These are phyloP conservation scores for Monosporascus cannonballus DNA, from an alignment of 2,329 filamentous ascomycete genomes.

Conservation along the genomic window DNA sequence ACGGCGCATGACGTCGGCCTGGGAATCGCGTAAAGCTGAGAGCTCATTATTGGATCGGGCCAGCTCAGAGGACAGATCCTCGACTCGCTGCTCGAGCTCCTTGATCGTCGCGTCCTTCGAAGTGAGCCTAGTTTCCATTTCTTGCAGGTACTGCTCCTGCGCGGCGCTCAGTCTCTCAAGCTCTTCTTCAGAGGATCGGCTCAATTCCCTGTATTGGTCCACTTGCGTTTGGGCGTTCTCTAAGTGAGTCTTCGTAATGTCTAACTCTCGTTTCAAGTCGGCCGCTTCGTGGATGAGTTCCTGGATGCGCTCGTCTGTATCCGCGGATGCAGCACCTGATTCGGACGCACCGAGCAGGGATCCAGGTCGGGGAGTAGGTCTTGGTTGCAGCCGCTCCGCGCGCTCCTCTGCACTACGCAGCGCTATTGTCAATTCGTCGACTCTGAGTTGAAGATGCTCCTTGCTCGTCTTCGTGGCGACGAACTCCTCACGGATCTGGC, in stretches of 20 bases:
- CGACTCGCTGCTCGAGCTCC: constrained; percentile 75
- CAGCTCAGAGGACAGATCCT: constrained; percentile 79
- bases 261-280: constrained; percentile 81
- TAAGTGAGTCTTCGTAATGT: constrained; percentile 72
- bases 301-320: constrained; percentile 60
- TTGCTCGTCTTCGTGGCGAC: constrained; percentile 79
- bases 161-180: constrained; percentile 72
- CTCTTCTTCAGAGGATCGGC: constrained; percentile 81
- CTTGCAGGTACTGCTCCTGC: constrained; percentile 80
- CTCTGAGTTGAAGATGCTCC: constrained; percentile 82
- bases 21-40: constrained; percentile 70
- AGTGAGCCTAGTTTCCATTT: constrained; percentile 68
- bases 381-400: constrained; percentile 72
- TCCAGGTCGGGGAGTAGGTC: constrained; percentile 58
- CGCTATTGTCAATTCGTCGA: constrained; percentile 84
- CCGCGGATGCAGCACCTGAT: constrained; percentile 34
- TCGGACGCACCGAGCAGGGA: constrained; percentile 33
- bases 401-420: constrained; percentile 86
- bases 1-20: constrained; percentile 65
- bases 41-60: constrained; percentile 77
- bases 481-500: constrained; percentile 79
- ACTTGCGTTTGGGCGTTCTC: constrained; percentile 75
- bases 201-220: constrained; percentile 84
- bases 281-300: constrained; percentile 79
- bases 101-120: constrained; percentile 75